phyloP scores from a whole-genome alignment of 768 basidiomycete genomes.

The Amanita molliuscula region DNA sequence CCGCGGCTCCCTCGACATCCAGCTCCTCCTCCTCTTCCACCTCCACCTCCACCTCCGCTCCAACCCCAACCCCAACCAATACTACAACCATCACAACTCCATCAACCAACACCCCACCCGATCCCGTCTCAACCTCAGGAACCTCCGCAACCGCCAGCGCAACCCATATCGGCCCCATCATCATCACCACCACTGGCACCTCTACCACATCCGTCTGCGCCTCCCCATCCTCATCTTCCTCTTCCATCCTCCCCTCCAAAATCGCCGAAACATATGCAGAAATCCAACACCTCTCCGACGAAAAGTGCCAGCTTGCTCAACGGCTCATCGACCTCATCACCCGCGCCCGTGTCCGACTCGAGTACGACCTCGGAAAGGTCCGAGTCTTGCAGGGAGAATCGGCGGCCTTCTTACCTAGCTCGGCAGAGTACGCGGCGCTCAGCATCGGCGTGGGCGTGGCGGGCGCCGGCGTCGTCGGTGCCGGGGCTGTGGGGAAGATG shows the following conservation, averaged over 20 bases:
- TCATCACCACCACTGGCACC: slow-evolving; percentile 15
- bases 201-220: slow-evolving; percentile 17
- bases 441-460: slow-evolving; percentile 6
- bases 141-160: background rate
- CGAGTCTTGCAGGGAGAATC: slow-evolving; percentile 36
- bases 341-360: slow-evolving; percentile 37
- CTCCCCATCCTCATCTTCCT: slow-evolving; percentile 11
- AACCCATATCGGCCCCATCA: slow-evolving; percentile 13
- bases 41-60: slow-evolving; percentile 17
- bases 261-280: slow-evolving; percentile 35
- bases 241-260: slow-evolving; percentile 27
- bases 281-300: slow-evolving; percentile 31
- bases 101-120: slow-evolving; percentile 30
- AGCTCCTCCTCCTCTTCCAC: slow-evolving; percentile 13
- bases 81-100: background rate
- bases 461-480: background rate
- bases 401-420: too few species aligned
- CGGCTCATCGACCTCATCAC: slow-evolving; percentile 38
- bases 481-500: background rate
- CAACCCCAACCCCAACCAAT: background rate
- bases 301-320: slow-evolving; percentile 38
- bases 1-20: too few species aligned
- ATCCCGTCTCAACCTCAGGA: slow-evolving; percentile 17
- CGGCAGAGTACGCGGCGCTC: slow-evolving; percentile 16
- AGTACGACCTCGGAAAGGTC: slow-evolving; percentile 37